Conservation (phyloP, 345 rosid genomes). For the Erodium maritimum region DNA sequence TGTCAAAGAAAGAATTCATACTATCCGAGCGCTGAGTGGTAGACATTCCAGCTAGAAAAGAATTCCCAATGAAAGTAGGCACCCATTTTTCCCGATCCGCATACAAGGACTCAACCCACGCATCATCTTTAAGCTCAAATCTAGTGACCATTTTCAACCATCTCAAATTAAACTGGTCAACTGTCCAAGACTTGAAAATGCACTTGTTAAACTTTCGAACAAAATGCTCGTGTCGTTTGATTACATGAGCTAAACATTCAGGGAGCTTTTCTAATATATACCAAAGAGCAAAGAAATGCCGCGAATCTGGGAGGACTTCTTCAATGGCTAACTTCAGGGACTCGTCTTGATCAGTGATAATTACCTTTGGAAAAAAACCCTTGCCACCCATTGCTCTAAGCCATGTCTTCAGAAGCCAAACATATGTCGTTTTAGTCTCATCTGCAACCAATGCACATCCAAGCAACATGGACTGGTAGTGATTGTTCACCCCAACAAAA, state of each 20-base stretch:
- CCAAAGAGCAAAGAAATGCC: conserved; percentile 42
- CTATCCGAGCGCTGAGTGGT: conserved; percentile 35
- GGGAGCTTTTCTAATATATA: conserved; percentile 32
- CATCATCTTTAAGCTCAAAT: conserved; percentile 39
- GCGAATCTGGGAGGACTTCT: conserved; percentile 37
- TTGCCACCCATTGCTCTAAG: conserved; percentile 50
- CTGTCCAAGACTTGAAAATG: conserved; percentile 44
- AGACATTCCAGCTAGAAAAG: conserved; percentile 45
- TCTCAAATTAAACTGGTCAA: conserved; percentile 37
- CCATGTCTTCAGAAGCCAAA: conserved; percentile 51
- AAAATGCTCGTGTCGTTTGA: conserved; percentile 27
- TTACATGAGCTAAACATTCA: conserved; percentile 30
- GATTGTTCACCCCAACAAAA: conserved; percentile 50
- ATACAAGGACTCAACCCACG: conserved; percentile 32
- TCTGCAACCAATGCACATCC: conserved; percentile 49
- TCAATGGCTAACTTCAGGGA: conserved; percentile 27
- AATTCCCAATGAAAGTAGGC: conserved; percentile 29
- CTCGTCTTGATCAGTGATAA: conserved; percentile 40
- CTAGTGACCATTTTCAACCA: conserved; percentile 48
- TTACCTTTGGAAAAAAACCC: conserved; percentile 31
- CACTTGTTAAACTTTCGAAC: conserved; percentile 34
- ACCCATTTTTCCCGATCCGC: conserved; percentile 47
- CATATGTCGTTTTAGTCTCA: conserved; percentile 31
- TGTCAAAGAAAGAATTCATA: conserved; percentile 43
- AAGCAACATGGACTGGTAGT: conserved; percentile 40